phyloP scores from a whole-genome alignment of 495 filamentous ascomycete species.

The Podospora pseudoanserina region DNA sequence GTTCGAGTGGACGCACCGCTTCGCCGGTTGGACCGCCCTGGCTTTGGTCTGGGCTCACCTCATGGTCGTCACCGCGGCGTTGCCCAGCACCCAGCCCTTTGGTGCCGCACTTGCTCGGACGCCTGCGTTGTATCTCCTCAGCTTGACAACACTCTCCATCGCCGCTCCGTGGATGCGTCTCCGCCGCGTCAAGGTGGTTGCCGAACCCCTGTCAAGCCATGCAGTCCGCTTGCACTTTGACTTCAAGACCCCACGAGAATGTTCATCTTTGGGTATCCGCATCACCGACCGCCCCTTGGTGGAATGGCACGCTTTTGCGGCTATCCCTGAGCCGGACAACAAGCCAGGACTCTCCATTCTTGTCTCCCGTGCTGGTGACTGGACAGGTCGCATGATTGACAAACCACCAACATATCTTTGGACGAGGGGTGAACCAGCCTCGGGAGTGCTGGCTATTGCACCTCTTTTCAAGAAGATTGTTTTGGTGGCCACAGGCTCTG shows the following conservation, averaged over 20 bases:
- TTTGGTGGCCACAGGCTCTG: constrained; percentile 67
- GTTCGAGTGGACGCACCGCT: constrained; percentile 58
- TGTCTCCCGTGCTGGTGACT: constrained; percentile 68
- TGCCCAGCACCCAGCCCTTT: constrained; percentile 27
- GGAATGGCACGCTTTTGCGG: constrained; percentile 72
- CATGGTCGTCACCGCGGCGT: constrained; percentile 34
- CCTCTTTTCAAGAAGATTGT: constrained; percentile 60
- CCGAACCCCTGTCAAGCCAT: constrained; percentile 57
- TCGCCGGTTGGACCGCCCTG: constrained; percentile 53
- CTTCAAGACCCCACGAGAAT: constrained; percentile 48
- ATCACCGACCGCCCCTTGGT: constrained; percentile 51
- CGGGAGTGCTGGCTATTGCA: constrained; percentile 62
- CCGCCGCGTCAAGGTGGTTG: constrained; percentile 49
- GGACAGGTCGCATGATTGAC: constrained; percentile 56
- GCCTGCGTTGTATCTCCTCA: constrained; percentile 56
- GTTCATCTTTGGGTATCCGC: constrained; percentile 42
- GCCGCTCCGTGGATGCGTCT: constrained; percentile 58
- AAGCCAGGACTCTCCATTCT: constrained; percentile 56
- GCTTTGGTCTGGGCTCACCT: constrained; percentile 50
- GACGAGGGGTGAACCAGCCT: constrained; percentile 48
- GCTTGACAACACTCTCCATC: constrained; percentile 50
- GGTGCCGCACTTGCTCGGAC: constrained; percentile 37
- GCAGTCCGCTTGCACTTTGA: constrained; percentile 59
- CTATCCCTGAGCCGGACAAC: constrained; percentile 46
- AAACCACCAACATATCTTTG: constrained; percentile 51